phyloP scores from a whole-genome alignment of 1,284 basidiomycete genomes.

The Retiboletus fuscus region DNA sequence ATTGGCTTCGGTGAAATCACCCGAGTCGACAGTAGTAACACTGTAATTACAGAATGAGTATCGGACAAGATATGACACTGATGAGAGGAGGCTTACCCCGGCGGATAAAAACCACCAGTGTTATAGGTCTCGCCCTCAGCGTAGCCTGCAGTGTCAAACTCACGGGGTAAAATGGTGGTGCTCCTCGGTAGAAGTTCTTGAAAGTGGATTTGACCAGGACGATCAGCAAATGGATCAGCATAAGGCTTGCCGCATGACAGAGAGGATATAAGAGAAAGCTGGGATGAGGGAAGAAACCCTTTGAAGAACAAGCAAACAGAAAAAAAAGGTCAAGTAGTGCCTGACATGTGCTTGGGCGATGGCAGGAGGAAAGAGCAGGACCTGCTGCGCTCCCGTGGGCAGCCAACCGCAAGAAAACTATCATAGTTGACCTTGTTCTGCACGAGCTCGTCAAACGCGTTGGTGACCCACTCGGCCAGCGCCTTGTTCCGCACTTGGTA shows the following conservation, averaged over 20 bases:
- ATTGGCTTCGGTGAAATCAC: conserved; percentile 87
- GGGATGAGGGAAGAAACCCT: too few species aligned
- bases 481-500: conserved; percentile 86
- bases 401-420: conserved; percentile 80
- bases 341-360: too few species aligned
- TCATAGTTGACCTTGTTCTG: conserved; percentile 77
- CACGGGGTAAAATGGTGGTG: conserved; percentile 64
- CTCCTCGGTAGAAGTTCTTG: conserved; percentile 64
- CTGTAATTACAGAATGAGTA: conserved; percentile 71
- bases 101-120: conserved; percentile 75
- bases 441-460: conserved; percentile 79
- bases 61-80: too few species aligned
- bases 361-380: too few species aligned
- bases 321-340: too few species aligned
- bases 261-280: conserved; percentile 58
- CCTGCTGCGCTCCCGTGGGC: conserved; percentile 80
- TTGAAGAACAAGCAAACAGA: too few species aligned
- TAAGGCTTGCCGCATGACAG: conserved; percentile 57
- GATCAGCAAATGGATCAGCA: conserved; percentile 79
- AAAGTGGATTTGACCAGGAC: conserved; percentile 69
- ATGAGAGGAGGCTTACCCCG: too few species aligned
- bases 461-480: conserved; percentile 73
- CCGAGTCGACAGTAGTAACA: conserved; percentile 93
- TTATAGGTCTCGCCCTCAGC: conserved; percentile 63
- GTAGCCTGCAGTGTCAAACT: conserved; percentile 61